A percentile compares a stretch with the other conserved stretches of the same genome.
Conservation (phyloP, 352 stramenopile species). For the Ophiocytium majus region DNA sequence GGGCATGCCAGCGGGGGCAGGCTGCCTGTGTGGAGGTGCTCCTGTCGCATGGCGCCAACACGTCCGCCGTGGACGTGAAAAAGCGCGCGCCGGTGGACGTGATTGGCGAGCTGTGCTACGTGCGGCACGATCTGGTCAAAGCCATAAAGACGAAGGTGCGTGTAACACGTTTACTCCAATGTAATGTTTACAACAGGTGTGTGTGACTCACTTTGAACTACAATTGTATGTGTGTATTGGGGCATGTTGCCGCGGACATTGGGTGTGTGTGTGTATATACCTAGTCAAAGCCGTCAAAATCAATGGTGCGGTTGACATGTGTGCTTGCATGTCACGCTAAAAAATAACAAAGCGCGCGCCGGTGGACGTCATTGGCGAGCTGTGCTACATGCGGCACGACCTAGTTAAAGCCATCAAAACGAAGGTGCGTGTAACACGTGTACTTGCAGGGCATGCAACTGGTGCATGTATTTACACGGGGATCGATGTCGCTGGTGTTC, state of each 20-base stretch:
- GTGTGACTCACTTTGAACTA: background rate
- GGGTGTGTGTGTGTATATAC: too few species aligned
- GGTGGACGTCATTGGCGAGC: conserved; percentile 21
- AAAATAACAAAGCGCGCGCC: background rate
- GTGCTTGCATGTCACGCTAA: background rate
- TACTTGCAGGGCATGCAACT: background rate
- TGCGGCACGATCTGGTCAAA: background rate
- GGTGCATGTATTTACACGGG: too few species aligned
- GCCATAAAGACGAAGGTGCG: conserved; percentile 26
- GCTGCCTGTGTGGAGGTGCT: background rate
- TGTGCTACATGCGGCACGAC: conserved; percentile 15
- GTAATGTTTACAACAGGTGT: too few species aligned
- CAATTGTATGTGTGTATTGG: background rate
- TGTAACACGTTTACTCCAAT: conserved; percentile 4
- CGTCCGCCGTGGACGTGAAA: background rate
- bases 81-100: conserved; percentile 3
- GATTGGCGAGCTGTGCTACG: conserved; percentile 25
- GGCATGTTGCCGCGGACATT: too few species aligned
- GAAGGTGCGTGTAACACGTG: conserved; percentile 16
- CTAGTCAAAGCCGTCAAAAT: too few species aligned
- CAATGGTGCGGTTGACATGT: too few species aligned
- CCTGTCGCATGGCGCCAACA: background rate
- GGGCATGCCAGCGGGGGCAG: conserved; percentile 15
- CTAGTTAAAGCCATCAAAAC: conserved; percentile 20
- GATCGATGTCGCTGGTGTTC: too few species aligned